Evolutionary conservation across 768 basidiomycete species (phyloP), one percentile per base, ranked within the genome.

Genomic region (Strobilomyces echinocephalus): DNA sequence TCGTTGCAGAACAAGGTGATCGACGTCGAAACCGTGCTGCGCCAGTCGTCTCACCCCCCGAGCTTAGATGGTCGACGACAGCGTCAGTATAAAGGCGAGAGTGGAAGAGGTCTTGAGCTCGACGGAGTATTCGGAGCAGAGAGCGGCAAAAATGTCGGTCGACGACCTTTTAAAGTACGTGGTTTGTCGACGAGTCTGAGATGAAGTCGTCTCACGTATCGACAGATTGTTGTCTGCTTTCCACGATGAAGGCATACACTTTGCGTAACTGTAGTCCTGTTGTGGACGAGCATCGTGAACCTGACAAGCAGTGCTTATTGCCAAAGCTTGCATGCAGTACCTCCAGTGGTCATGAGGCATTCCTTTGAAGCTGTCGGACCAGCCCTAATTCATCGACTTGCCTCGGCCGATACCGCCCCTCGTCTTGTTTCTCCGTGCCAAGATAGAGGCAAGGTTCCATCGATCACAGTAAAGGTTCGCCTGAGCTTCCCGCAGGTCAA

Each of bases 121-220:
- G 48, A 83, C 83, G 5, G 87, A 82, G 1, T 85, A 83, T 62
- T 79, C 82, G 18, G 88, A 95, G 48, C 82, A 78, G 47, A 81
- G 95, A 42, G 91, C 91, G 1, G 83, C 92, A 2, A 97, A 97
- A 71, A 95, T 98, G 93, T 83, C 87, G 53, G 78, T 97, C 11
- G 88, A 95, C 59, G 95, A 95, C 66, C 75, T 97, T 21, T 74
- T 97, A 35, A 93, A 88, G 91, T 92, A 63, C 50, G 85, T 73
- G 21, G 10, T 30, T 33, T 44, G 33, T 20, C 50, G 8, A n/a
- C n/a, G n/a, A 40, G 63, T 12, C 11, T 10, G 31, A 31, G 20
- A 11, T 9, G 5, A 6, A 4, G 4, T 18, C 33, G 39, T 12
- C 49, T 66, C 26, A 61, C 30, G 11, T 21, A 4, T 33, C 4